These are phyloP conservation scores for Chamaecrista fasciculata DNA, from an alignment of 306 rosid genomes.

Conservation along the genomic window DNA sequence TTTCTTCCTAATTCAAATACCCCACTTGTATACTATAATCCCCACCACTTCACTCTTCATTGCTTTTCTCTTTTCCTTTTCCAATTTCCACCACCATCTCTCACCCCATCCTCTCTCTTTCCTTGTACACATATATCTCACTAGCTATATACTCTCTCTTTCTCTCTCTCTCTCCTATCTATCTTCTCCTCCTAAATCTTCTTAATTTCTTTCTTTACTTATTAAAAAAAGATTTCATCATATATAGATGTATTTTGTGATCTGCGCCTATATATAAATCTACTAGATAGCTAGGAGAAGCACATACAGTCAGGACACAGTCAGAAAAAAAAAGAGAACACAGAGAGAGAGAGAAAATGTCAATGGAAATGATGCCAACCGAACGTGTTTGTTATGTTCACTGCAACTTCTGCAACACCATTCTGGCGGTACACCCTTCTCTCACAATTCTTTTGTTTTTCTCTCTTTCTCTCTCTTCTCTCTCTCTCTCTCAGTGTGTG, in stretches of 20 bases:
- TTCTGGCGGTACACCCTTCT: slow-evolving; percentile 77
- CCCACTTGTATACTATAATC: slow-evolving; percentile 39
- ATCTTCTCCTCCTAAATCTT: no score
- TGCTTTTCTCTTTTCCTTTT: neutral
- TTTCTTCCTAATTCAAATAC: slow-evolving; percentile 16
- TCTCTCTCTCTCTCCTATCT: no score
- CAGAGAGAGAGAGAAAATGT: slow-evolving; percentile 45
- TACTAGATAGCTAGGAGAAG: slow-evolving; percentile 26
- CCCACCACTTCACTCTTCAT: slow-evolving; percentile 86
- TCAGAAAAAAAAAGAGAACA: slow-evolving; percentile 20
- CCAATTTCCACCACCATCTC: no score
- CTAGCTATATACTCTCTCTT: no score
- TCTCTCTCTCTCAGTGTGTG: slow-evolving; percentile 2
- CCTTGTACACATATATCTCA: no score
- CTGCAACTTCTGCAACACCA: slow-evolving; percentile 99
- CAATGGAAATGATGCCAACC: slow-evolving; percentile 88
- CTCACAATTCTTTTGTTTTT: slow-evolving; percentile 32
- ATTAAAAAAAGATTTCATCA: no score
- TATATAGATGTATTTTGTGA: slow-evolving; percentile 23
- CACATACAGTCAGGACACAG: slow-evolving; percentile 24
- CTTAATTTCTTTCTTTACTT: no score
- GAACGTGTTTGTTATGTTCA: slow-evolving; percentile 99
- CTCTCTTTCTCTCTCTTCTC: slow-evolving; percentile 15
- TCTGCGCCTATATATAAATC: slow-evolving; percentile 47
- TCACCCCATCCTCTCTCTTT: no score